Evolutionary conservation across 805 yeast species (phyloP).

Genomic region (Limtongia smithiae): DNA sequence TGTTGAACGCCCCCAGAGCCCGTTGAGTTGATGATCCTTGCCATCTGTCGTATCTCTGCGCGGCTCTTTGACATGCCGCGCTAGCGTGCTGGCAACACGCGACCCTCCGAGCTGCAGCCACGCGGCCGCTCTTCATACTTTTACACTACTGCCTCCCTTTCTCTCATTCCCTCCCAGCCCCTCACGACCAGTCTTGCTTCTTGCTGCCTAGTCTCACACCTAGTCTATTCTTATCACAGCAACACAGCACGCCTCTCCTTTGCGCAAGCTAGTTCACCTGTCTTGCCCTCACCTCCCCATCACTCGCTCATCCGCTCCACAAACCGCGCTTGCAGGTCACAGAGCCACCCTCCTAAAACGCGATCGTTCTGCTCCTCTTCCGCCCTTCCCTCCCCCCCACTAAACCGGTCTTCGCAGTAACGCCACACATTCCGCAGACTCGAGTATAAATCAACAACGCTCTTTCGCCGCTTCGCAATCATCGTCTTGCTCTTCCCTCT

Average conservation of each 20-base stretch:
- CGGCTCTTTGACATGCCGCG: too few species aligned
- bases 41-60: too few species aligned
- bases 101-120: too few species aligned
- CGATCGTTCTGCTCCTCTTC: background rate
- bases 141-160: too few species aligned
- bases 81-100: too few species aligned
- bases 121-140: too few species aligned
- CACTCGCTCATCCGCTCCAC: slow-evolving; percentile 9
- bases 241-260: background rate
- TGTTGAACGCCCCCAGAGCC: too few species aligned
- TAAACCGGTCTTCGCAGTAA: slow-evolving; percentile 7
- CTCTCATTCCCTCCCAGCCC: too few species aligned
- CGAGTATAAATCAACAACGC: slow-evolving; percentile 8
- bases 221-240: too few species aligned
- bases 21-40: too few species aligned
- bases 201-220: too few species aligned
- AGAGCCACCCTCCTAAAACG: slow-evolving; percentile 13
- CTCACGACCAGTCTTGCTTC: too few species aligned
- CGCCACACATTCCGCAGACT: slow-evolving; percentile 9
- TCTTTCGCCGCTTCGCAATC: slow-evolving; percentile 10
- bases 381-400: background rate
- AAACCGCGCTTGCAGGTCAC: slow-evolving; percentile 10
- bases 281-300: background rate
- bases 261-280: background rate
- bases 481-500: background rate